Percentiles rank a stretch among this genome's conserved stretches.
phyloP scores from a whole-genome alignment of 805 yeast species.

The Wickerhamomyces chambardii region DNA sequence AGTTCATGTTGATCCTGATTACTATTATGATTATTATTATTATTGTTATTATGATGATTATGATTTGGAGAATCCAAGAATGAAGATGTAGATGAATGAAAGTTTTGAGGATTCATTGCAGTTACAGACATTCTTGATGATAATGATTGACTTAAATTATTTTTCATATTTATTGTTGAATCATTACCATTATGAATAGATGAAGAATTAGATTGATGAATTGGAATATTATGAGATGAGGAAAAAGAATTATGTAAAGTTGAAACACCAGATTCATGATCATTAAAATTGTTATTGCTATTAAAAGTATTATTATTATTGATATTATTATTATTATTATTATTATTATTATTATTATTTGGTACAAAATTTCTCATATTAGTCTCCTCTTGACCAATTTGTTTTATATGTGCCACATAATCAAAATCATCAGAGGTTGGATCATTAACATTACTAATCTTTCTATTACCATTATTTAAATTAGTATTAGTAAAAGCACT shows the following conservation, averaged over 20 bases:
- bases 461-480: background rate
- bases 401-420: conserved; percentile 54
- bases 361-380: background rate
- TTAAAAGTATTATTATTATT: no score
- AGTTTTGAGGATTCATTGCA: background rate
- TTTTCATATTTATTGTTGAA: no score
- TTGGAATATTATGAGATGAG: background rate
- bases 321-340: no score
- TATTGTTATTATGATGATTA: no score
- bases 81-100: conserved; percentile 2
- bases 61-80: conserved; percentile 19
- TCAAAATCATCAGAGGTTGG: conserved; percentile 49
- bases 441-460: conserved; percentile 19
- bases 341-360: no score
- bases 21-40: no score
- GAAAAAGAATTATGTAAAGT: background rate
- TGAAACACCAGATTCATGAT: background rate
- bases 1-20: no score
- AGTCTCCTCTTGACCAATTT: conserved; percentile 36
- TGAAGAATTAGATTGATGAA: background rate
- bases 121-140: background rate
- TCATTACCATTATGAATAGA: no score
- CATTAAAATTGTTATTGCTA: no score
- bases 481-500: conserved; percentile 22
- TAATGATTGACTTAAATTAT: no score